Percentiles rank a stretch among this genome's conserved stretches.
Conservation (phyloP, 1,139 yeast species). For the Yamadazyma taylorii region DNA sequence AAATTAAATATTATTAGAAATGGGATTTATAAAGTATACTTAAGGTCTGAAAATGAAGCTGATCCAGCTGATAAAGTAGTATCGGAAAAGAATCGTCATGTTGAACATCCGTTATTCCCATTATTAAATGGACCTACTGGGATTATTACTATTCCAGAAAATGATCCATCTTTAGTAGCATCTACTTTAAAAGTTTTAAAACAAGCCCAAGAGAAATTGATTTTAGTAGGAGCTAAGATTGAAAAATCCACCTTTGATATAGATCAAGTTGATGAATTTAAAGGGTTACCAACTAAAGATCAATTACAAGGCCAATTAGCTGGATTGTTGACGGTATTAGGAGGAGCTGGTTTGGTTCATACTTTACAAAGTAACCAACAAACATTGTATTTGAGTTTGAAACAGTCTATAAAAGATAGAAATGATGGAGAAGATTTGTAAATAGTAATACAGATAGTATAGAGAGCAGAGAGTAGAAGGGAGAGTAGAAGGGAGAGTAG, state of each 20-base stretch:
- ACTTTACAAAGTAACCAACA: slow-evolving; percentile 72
- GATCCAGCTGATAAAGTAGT: slow-evolving; percentile 78
- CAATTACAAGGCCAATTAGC: slow-evolving; percentile 79
- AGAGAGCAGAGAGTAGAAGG: too few relatives aligned
- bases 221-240: slow-evolving; percentile 82
- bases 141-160: slow-evolving; percentile 63
- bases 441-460: slow-evolving; percentile 2
- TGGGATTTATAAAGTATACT: slow-evolving; percentile 69
- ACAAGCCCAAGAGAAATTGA: slow-evolving; percentile 66
- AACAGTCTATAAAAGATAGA: slow-evolving; percentile 51
- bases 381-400: slow-evolving; percentile 72
- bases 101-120: slow-evolving; percentile 64
- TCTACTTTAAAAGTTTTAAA: slow-evolving; percentile 62
- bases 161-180: slow-evolving; percentile 70
- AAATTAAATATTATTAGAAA: slow-evolving; percentile 66
- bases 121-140: slow-evolving; percentile 86
- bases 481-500: too few relatives aligned
- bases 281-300: slow-evolving; percentile 69
- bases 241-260: slow-evolving; percentile 59
- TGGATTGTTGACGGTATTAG: slow-evolving; percentile 77
- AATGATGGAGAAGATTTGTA: slow-evolving; percentile 16
- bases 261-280: slow-evolving; percentile 58
- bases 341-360: slow-evolving; percentile 87
- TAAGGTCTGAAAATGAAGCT: slow-evolving; percentile 62
- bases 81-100: slow-evolving; percentile 40